These are phyloP conservation scores for Cucumis hystrix DNA, from an alignment of 306 rosid genomes.

Conservation along the genomic window DNA sequence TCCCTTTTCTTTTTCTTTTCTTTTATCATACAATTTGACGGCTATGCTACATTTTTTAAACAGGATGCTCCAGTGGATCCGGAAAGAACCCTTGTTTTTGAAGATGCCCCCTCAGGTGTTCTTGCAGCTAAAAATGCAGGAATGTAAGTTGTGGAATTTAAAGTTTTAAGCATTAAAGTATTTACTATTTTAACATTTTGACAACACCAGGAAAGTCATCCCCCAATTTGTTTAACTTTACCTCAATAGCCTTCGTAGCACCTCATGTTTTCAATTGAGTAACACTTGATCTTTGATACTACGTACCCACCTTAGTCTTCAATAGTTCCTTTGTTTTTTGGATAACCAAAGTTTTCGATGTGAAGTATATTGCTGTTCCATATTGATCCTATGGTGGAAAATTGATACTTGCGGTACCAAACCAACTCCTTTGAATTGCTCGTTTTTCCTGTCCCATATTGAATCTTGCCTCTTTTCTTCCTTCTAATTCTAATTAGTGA, in stretches of 20 bases:
- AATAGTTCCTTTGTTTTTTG: too few species aligned
- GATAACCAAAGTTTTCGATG: not conserved
- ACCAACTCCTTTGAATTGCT: not conserved
- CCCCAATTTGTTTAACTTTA: not conserved
- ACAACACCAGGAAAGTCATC: not conserved
- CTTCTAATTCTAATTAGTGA: not conserved
- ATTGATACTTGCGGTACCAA: not conserved
- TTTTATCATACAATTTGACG: not conserved
- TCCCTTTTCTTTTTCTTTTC: not conserved
- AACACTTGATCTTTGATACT: not conserved
- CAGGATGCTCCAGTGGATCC: conserved; percentile 72
- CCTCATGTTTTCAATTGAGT: not conserved
- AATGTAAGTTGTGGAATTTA: conserved; percentile 48
- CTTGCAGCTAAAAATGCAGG: conserved; percentile 85
- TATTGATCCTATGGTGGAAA: not conserved
- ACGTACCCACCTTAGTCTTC: not conserved
- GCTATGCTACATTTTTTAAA: conserved; percentile 3
- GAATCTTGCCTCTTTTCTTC: not conserved
- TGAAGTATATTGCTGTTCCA: not conserved
- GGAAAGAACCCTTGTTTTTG: conserved; percentile 53
- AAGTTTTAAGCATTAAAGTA: not conserved
- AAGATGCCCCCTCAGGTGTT: conserved; percentile 98
- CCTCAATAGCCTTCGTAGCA: not conserved
- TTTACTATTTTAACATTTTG: not conserved
- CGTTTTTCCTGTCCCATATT: not conserved